Percentiles rank a stretch among this genome's conserved stretches.
Conservation (phyloP, 768 basidiomycete genomes). For the Nidularia pulvinata region DNA sequence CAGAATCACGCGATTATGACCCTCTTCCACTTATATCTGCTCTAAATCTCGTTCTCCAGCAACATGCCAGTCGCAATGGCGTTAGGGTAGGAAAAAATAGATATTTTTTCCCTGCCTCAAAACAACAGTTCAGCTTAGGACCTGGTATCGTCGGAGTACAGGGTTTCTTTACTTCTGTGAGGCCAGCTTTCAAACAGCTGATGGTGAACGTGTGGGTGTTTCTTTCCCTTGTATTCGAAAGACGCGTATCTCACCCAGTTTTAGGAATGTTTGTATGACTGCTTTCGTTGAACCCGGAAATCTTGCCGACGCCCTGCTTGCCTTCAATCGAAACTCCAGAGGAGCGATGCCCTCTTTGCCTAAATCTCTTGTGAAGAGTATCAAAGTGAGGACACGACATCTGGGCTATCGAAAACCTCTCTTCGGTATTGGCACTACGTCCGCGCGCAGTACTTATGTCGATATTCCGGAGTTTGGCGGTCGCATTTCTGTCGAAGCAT, state of each 20-base stretch:
- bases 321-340: slow-evolving; percentile 38
- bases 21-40: slow-evolving; percentile 52
- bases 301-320: slow-evolving; percentile 55
- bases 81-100: slow-evolving; percentile 52
- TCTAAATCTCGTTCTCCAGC: slow-evolving; percentile 56
- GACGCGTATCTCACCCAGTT: neutral
- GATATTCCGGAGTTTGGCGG: slow-evolving; percentile 35
- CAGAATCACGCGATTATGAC: slow-evolving; percentile 43
- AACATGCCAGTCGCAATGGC: slow-evolving; percentile 43
- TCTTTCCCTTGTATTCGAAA: neutral
- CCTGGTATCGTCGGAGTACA: slow-evolving; percentile 34
- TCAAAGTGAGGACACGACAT: slow-evolving; percentile 59
- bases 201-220: slow-evolving; percentile 50
- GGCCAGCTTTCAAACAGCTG: slow-evolving; percentile 45
- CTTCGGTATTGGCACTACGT: slow-evolving; percentile 11
- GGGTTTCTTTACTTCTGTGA: slow-evolving; percentile 51
- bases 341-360: slow-evolving; percentile 47
- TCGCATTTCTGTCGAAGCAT: slow-evolving; percentile 58
- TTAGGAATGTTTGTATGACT: slow-evolving; percentile 53
- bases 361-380: slow-evolving; percentile 43
- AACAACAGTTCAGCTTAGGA: slow-evolving; percentile 22
- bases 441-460: slow-evolving; percentile 19
- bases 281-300: slow-evolving; percentile 61
- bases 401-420: slow-evolving; percentile 54
- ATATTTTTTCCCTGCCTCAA: slow-evolving; percentile 48